Conservation (phyloP, 2,329 filamentous ascomycete species). For the Ramularia endophylla region DNA sequence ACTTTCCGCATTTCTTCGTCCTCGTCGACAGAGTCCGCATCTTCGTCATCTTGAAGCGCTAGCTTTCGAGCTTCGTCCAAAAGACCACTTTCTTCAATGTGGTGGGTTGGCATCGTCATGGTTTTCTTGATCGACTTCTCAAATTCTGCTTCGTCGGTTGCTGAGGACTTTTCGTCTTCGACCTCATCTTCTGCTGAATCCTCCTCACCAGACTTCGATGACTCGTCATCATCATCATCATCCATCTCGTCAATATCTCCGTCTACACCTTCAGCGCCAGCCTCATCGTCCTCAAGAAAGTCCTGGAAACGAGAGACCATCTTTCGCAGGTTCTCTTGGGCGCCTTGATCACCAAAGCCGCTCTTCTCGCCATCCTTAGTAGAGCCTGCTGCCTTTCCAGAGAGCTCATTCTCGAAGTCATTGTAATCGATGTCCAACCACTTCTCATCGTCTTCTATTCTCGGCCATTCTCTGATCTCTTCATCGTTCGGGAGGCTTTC, state of each 20-base stretch:
- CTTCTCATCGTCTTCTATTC: constrained; percentile 71
- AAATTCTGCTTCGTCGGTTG: constrained; percentile 79
- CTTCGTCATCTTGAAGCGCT: constrained; percentile 37
- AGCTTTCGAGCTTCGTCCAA: constrained; percentile 31
- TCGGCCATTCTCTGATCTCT: constrained; percentile 67
- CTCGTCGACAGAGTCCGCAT: constrained; percentile 44
- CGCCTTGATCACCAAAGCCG: constrained; percentile 57
- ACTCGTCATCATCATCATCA: constrained; percentile 34
- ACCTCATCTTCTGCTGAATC: constrained; percentile 58
- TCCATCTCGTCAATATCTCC: constrained; percentile 63
- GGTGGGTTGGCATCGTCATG: constrained; percentile 61
- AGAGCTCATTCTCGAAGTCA: constrained; percentile 78
- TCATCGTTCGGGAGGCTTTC: constrained; percentile 62
- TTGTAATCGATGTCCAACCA: constrained; percentile 92
- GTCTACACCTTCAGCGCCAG: constrained; percentile 72
- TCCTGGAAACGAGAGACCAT: constrained; percentile 92
- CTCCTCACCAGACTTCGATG: background rate
- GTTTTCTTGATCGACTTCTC: constrained; percentile 84
- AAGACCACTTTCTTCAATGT: constrained; percentile 29
- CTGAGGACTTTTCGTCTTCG: constrained; percentile 56
- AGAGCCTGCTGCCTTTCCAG: constrained; percentile 32
- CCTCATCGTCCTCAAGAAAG: constrained; percentile 80
- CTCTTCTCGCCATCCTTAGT: constrained; percentile 10
- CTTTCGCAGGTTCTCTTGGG: constrained; percentile 73
- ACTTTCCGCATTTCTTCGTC: constrained; percentile 59